Base-by-base conservation (phyloP, 352 stramenopile genomes). In the Pythium utonaiense region DNA sequence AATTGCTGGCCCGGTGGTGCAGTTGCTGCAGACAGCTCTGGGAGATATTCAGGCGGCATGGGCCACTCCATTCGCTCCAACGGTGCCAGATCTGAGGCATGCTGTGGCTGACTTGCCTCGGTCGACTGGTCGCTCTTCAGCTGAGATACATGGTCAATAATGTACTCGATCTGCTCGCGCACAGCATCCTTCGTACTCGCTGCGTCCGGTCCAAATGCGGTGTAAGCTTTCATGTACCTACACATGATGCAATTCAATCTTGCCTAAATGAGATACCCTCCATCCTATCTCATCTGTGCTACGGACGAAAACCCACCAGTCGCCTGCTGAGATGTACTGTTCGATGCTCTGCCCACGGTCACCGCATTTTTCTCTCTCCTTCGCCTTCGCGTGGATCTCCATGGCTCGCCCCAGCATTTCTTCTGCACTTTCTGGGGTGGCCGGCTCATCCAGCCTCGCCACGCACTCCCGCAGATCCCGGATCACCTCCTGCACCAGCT, bases 121-220 rank as follows among this genome's bases (percentile, higher is more conserved):
- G 25, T 19, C 6, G 10, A 3, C 9, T 45, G 44, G 56, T n/a
- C 42, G 16, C n/a, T 42, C 53, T 91, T 93, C 7, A 91, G 67
- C 47, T 65, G 42, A 1, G 71, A 83, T 12, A 86, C 76, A 57
- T 93, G 74, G 36, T 80, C 69, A 27, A 93, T 90, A 14, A 93
- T 45, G 59, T 88, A 93, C 70, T 91, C 79, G 28, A 93, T 74
- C 55, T 93, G 80, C 50, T 89, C 71, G 7, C 68, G 74, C 25
- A 90, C 69, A 0, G 69, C 79, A 8, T 65, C 67, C 3, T 70
- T 71, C 7, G 78, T 53, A 28, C 53, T 60, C 13, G 49, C 50
- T 2, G 78, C 78, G 9, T 64, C 71, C 1, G 53, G 7, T 1
- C 55, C 57, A 24, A 90, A 62, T 24, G 80, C 75, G 14, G 69